Evolutionary conservation across 1,284 basidiomycete genomes (phyloP).

Genomic region (Xanthoconium separans): DNA sequence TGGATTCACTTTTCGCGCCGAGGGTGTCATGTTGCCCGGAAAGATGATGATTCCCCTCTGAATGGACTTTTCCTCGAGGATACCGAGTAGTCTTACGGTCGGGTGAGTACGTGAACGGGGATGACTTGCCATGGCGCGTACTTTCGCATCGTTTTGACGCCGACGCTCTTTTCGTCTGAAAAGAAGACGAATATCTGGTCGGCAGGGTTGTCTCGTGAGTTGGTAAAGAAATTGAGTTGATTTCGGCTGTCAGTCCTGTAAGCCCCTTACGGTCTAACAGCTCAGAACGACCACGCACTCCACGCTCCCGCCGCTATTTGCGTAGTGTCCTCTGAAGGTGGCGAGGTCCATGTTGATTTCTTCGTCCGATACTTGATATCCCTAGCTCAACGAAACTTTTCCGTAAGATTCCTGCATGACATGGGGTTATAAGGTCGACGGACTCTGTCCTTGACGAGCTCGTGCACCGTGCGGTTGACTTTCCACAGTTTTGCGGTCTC

Average conservation of each 20-base stretch:
- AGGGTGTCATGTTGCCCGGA: conserved; percentile 94
- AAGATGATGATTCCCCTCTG: conserved; percentile 94
- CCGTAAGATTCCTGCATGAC: conserved; percentile 14
- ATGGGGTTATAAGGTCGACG: conserved; percentile 28
- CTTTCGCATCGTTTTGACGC: conserved; percentile 96
- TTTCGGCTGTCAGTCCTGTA: conserved; percentile 59
- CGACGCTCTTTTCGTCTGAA: conserved; percentile 88
- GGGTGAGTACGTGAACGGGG: conserved; percentile 8
- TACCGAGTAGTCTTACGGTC: conserved; percentile 69
- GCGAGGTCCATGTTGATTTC: conserved; percentile 86
- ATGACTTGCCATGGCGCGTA: conserved; percentile 41
- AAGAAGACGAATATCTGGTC: conserved; percentile 96
- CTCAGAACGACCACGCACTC: conserved; percentile 46
- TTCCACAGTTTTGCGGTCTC: conserved; percentile 89
- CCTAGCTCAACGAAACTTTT: conserved; percentile 45
- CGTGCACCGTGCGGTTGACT: conserved; percentile 95
- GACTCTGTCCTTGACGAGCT: conserved; percentile 92
- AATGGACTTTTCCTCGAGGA: conserved; percentile 89
- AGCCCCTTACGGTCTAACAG: conserved; percentile 3
- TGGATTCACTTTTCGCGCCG: conserved; percentile 82
- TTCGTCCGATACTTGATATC: conserved; percentile 87
- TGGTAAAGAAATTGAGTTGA: conserved; percentile 86
- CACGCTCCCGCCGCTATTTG: conserved; percentile 58
- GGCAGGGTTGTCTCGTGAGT: conserved; percentile 60
- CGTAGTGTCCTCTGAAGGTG: conserved; percentile 70